phyloP scores from a whole-genome alignment of 2,329 filamentous ascomycete species.

The Claviceps sp. region DNA sequence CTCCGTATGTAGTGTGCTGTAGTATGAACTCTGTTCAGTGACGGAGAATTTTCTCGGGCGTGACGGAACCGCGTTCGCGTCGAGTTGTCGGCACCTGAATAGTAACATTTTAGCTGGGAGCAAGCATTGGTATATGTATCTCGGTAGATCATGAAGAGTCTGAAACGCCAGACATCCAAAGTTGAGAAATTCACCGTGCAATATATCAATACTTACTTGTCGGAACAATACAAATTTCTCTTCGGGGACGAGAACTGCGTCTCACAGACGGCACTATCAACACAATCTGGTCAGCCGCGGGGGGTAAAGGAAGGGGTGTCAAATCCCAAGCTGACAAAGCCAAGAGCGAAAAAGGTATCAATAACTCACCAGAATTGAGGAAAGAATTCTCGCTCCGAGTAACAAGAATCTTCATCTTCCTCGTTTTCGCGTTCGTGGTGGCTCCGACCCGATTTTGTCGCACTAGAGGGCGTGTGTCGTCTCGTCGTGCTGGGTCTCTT shows the following conservation, averaged over 20 bases:
- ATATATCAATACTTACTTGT: conserved; percentile 34
- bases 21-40: conserved; percentile 27
- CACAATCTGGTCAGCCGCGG: neutral
- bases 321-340: neutral
- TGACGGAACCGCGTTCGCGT: conserved; percentile 27
- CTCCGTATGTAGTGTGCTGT: conserved; percentile 33
- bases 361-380: conserved; percentile 48
- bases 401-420: conserved; percentile 33
- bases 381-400: conserved; percentile 49
- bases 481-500: conserved; percentile 34
- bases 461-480: conserved; percentile 25
- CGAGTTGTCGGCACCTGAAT: conserved; percentile 38
- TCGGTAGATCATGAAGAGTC: too few species aligned
- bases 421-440: conserved; percentile 38
- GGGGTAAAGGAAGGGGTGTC: neutral
- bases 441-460: conserved; percentile 37
- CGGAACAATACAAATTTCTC: conserved; percentile 48
- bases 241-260: conserved; percentile 49
- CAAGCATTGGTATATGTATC: neutral
- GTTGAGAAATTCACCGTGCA: neutral
- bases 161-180: too few species aligned
- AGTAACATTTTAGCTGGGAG: neutral
- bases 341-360: too few species aligned
- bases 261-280: conserved; percentile 48
- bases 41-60: neutral